Base-by-base conservation (phyloP, 257 asterid species). In the Rubia yunnanensis region DNA sequence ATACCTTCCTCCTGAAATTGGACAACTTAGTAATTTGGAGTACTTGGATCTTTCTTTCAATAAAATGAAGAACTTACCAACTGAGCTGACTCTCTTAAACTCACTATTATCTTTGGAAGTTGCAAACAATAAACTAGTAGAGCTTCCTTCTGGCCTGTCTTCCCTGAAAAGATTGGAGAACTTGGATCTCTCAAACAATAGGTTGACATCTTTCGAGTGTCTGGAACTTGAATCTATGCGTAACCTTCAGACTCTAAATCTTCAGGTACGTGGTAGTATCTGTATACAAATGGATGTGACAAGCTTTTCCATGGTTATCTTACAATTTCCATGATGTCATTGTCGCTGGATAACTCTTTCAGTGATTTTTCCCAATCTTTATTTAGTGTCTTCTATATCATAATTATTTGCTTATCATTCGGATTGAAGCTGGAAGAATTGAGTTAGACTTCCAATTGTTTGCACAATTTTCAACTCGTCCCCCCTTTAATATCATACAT, bases 1-100 rank as follows among this genome's bases (percentile, higher is more conserved):
- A 81, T 86, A 79, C 79, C 90, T 94, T 62, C 99, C 97, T 68
- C 91, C 95, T 27, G 99, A 90, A 78, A 94, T 92, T 69, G 96
- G 90, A 53, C 85, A 75, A 65, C 97, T 92, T 48, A 68, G 24
- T 69, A 82, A 81, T 69, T 83, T 92, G 77, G 99, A 92, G 82
- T 79, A 74, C 80, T 81, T 94, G 74, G 90, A 94, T 74, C 84
- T 90, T 75, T 94, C 99, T 44, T 94, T 88, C 70, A 94, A 94
- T 76, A 90, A 90, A 80, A 79, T 94, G 91, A 89, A 87, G 92
- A 86, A 70, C 66, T 85, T 94, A 72, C 99, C 97, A 0, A 78
- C 75, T 74, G 97, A 92, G 77, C 79, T 92, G 69, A 74, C 90
- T 77, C 76, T 63, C 53, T 76, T 92, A 76, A 79, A 74, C 55